Base-by-base conservation (phyloP, 2,329 filamentous ascomycete species). In the Fusarium sp. region DNA sequence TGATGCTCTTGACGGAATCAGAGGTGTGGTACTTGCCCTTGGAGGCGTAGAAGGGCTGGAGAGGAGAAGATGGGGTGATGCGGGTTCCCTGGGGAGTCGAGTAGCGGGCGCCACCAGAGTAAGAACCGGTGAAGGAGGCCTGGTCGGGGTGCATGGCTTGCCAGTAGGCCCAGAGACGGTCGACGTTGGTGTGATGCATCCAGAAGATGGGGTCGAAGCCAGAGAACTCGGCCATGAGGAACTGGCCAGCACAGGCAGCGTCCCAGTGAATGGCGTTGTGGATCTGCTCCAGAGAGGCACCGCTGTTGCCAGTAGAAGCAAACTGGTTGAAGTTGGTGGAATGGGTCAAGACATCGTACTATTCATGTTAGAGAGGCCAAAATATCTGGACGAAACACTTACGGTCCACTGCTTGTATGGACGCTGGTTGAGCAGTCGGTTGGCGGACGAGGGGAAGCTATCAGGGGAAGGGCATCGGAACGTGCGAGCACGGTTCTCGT, bases 141-240 rank as follows among this genome's bases (percentile, higher is more conserved):
- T 79, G 69, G 47, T 73, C 64, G 23, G 82, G 82, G 61, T 76
- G 72, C 53, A 87, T 81, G 30, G 80, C 81, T 72, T 86, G 80
- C 82, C 82, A 88, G 71, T 86, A 83, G n/a, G 88, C 85, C 79
- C 90, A 91, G 39, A 92, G 82, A 41, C 90, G 86, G 73, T 92
- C 89, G 57, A 92, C 84, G 71, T 92, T 89, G 73, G 84, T 78
- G 79, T 86, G 85, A 64, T 86, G 84, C 28, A 86, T 74, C 83
- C 74, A 82, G 80, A 86, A 86, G 28, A 86, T 68, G 11, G 83
- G 80, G 43, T 86, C 83, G 65, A 84, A 86, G n/a, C 76, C 83
- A 3, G 82, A 78, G 60, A 81, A 81, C n/a, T 77, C 76, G 9
- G 82, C 71, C 28, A 76, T 66, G 5, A 83, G 65, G 72, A 85